These are phyloP conservation scores for Agarophyton chilense DNA, from an alignment of 23 red algal species.

Conservation along the genomic window DNA sequence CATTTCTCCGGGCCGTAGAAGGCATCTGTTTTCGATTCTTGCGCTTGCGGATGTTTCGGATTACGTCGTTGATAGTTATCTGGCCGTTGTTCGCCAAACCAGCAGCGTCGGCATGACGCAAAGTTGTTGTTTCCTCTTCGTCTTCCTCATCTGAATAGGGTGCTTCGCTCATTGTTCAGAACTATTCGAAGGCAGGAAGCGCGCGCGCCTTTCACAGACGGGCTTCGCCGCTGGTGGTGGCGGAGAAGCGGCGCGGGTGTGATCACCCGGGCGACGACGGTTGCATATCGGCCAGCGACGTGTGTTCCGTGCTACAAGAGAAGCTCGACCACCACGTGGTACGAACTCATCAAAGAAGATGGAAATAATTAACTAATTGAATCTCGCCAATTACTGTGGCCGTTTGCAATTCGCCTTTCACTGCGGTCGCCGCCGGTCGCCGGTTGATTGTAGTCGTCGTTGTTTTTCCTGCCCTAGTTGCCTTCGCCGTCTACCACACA, in stretches of 20 bases:
- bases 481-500: neutral
- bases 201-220: no score
- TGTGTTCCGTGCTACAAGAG: no score
- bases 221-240: no score
- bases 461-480: neutral
- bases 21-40: constrained; percentile 56
- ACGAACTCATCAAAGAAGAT: no score
- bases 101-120: neutral
- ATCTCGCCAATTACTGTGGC: neutral
- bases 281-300: no score
- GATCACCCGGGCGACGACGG: no score
- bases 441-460: neutral
- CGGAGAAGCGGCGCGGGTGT: no score
- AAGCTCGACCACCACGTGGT: no score
- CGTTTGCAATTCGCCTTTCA: neutral
- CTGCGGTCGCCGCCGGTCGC: neutral
- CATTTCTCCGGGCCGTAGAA: constrained; percentile 12
- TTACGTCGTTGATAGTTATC: constrained; percentile 50
- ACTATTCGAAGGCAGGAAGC: neutral
- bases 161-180: neutral
- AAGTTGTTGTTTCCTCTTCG: neutral
- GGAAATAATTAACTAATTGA: neutral
- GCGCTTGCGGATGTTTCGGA: constrained; percentile 38
- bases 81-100: constrained; percentile 10
- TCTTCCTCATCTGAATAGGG: constrained; percentile 7